Evolutionary conservation across 495 filamentous ascomycete genomes (phyloP).

Genomic region (Penicillium subrubescens): DNA sequence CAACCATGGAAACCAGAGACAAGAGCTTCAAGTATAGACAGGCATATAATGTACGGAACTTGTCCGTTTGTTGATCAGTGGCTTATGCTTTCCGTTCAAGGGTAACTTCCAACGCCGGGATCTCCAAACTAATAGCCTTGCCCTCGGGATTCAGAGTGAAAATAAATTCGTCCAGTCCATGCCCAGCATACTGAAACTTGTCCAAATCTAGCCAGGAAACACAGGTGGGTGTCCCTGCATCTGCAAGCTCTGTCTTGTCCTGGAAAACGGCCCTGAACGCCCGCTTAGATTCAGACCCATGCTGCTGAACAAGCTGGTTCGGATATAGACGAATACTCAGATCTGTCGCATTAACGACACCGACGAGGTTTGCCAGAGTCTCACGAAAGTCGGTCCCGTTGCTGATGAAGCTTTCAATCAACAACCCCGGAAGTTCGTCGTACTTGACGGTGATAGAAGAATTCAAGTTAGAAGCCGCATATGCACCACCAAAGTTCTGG

Average conservation of each 20-base stretch:
- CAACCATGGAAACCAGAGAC: neutral
- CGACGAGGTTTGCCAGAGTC: conserved; percentile 25
- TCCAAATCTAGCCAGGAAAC: conserved; percentile 54
- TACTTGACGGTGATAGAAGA: conserved; percentile 32
- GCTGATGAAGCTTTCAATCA: conserved; percentile 49
- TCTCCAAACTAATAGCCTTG: conserved; percentile 44
- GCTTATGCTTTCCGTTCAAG: conserved; percentile 3
- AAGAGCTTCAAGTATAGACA: neutral
- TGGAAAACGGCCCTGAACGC: conserved; percentile 51
- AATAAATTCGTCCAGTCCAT: conserved; percentile 53
- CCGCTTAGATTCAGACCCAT: conserved; percentile 22
- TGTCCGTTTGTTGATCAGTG: neutral
- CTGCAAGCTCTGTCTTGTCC: conserved; percentile 34
- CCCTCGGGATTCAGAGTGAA: conserved; percentile 46
- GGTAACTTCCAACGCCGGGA: conserved; percentile 41
- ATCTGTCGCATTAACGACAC: conserved; percentile 31
- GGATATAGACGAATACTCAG: conserved; percentile 52
- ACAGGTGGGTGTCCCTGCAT: conserved; percentile 37
- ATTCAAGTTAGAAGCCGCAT: conserved; percentile 18
- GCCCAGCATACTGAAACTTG: conserved; percentile 40
- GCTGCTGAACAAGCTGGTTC: conserved; percentile 23
- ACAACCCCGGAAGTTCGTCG: conserved; percentile 47
- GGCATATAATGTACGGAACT: neutral
- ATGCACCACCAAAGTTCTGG: conserved; percentile 44
- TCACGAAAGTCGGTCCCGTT: conserved; percentile 50